phyloP scores from a whole-genome alignment of 148 eudicot species.

The Rhododendron williamsianum region DNA sequence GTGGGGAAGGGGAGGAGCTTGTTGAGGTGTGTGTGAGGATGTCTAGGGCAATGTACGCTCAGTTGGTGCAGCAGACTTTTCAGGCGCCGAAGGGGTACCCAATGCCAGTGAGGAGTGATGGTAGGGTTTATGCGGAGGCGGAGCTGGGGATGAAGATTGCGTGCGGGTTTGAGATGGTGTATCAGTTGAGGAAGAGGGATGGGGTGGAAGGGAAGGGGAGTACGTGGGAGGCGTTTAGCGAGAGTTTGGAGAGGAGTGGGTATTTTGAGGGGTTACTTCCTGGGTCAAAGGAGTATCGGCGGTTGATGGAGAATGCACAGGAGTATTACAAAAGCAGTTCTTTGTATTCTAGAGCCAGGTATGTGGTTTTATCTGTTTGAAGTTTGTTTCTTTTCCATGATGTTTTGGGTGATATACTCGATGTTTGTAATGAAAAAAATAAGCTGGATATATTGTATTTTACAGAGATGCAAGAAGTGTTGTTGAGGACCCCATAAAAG shows the following conservation, averaged over 20 bases:
- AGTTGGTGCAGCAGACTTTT: conserved; percentile 78
- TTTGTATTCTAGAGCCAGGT: conserved; percentile 68
- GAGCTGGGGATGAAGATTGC: conserved; percentile 95
- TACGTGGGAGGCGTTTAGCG: conserved; percentile 71
- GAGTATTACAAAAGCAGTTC: conserved; percentile 68
- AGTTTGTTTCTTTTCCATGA: neutral
- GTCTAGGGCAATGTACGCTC: conserved; percentile 95
- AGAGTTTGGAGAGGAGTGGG: conserved; percentile 68
- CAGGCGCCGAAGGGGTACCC: conserved; percentile 89
- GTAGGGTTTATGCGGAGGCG: conserved; percentile 49
- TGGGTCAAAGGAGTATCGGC: conserved; percentile 72
- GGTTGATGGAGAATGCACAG: conserved; percentile 74
- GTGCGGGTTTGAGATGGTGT: conserved; percentile 94
- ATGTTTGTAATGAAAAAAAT: neutral
- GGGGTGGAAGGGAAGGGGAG: conserved; percentile 80
- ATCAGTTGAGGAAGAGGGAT: conserved; percentile 58
- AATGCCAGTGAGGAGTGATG: conserved; percentile 54
- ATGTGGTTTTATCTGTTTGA: neutral
- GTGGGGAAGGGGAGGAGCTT: conserved; percentile 65
- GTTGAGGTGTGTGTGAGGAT: conserved; percentile 49
- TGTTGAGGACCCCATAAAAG: neutral
- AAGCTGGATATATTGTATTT: neutral
- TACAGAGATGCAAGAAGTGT: neutral
- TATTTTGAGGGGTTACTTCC: conserved; percentile 71
- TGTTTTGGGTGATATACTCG: neutral